A percentile compares a stretch with the other conserved stretches of the same genome.
phyloP scores from a whole-genome alignment of 139 green algal genomes.

The Ettlia oleoabundans region DNA sequence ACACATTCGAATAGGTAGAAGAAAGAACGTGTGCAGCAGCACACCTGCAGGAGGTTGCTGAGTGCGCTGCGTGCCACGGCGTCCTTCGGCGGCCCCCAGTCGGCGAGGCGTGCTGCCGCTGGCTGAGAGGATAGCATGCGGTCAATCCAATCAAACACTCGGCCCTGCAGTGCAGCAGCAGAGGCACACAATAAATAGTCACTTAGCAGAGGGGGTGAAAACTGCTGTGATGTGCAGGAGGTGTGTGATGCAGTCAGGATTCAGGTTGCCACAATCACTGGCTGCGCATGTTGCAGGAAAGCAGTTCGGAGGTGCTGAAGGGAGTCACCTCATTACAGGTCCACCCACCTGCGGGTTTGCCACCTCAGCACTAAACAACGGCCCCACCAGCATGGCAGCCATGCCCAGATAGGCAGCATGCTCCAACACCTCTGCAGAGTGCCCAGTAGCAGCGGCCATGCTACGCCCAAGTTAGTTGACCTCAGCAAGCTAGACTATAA shows the following conservation, averaged over 20 bases:
- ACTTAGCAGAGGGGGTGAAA: no score
- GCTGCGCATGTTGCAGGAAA: no score
- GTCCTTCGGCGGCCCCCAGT: slow-evolving; percentile 47
- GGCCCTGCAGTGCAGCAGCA: slow-evolving; percentile 27
- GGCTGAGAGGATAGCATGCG: slow-evolving; percentile 46
- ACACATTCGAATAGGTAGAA: no score
- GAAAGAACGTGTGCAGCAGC: not conserved
- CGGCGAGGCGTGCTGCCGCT: not conserved
- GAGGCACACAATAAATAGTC: no score
- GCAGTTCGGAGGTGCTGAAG: not conserved
- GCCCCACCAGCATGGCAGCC: slow-evolving; percentile 77
- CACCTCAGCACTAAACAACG: slow-evolving; percentile 65
- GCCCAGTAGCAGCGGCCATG: not conserved
- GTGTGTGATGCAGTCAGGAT: not conserved
- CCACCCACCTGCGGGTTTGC: slow-evolving; percentile 35
- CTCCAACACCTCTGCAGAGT: slow-evolving; percentile 64
- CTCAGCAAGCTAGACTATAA: no score
- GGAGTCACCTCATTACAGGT: no score
- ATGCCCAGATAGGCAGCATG: slow-evolving; percentile 67
- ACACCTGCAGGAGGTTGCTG: slow-evolving; percentile 59
- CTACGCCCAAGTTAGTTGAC: no score
- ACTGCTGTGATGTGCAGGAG: no score
- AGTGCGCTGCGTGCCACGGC: slow-evolving; percentile 60
- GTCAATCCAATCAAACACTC: slow-evolving; percentile 60
- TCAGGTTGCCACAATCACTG: not conserved